Conservation (phyloP, 257 asterid genomes). For the Salvia hispanica region DNA sequence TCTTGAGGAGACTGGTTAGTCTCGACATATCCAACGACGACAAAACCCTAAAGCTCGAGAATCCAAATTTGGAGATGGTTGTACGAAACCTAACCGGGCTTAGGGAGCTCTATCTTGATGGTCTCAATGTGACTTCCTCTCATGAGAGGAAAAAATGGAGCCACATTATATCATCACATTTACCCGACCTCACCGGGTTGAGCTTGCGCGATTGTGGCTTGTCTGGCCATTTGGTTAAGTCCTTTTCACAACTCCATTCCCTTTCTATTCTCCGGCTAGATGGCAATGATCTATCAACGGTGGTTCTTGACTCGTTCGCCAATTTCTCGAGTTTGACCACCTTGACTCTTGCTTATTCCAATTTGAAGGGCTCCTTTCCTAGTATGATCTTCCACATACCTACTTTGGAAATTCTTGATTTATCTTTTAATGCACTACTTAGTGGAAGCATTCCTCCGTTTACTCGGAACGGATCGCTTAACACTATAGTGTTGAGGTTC, state of each 20-base stretch:
- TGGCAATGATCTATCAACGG: background rate
- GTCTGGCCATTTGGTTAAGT: background rate
- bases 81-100: too few relatives aligned
- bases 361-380: background rate
- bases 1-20: too few relatives aligned
- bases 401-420: background rate
- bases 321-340: background rate
- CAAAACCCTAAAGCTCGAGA: too few relatives aligned
- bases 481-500: background rate
- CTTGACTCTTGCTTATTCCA: background rate
- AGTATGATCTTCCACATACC: background rate
- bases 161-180: background rate
- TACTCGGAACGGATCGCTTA: background rate
- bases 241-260: background rate
- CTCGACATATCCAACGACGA: too few relatives aligned
- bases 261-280: background rate
- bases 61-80: too few relatives aligned
- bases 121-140: too few relatives aligned
- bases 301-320: background rate
- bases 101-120: too few relatives aligned
- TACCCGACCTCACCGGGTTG: background rate
- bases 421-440: background rate
- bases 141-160: background rate
- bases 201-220: background rate
- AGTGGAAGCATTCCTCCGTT: constrained; percentile 7